phyloP scores from a whole-genome alignment of 495 filamentous ascomycete species.

The Cetradonia linearis region DNA sequence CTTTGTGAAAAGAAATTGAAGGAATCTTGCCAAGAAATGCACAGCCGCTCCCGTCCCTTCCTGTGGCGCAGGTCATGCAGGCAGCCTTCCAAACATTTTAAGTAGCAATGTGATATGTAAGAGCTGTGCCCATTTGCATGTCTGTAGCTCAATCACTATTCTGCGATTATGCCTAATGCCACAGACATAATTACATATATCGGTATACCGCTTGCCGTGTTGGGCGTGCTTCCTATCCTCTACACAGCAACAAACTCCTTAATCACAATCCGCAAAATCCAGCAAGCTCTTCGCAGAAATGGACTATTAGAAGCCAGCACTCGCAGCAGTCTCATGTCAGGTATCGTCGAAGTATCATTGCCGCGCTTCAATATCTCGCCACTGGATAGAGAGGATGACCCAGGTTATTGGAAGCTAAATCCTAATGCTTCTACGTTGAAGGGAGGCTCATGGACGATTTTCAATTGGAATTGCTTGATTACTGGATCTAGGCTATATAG shows the following conservation, averaged over 20 bases:
- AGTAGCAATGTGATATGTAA: background rate
- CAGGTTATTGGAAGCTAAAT: conserved; percentile 47
- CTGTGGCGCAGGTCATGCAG: background rate
- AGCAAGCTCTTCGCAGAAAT: conserved; percentile 43
- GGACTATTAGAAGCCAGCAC: conserved; percentile 43
- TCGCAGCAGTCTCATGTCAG: conserved; percentile 50
- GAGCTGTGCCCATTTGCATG: background rate
- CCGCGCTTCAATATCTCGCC: conserved; percentile 53
- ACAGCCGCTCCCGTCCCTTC: background rate
- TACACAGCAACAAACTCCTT: conserved; percentile 44
- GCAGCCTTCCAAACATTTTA: background rate
- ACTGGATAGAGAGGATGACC: conserved; percentile 40
- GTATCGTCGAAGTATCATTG: conserved; percentile 56
- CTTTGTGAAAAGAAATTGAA: background rate
- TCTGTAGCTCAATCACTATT: background rate
- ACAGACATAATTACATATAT: conserved; percentile 44
- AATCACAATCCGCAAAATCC: conserved; percentile 45
- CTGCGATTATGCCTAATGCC: conserved; percentile 20
- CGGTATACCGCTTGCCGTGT: conserved; percentile 53
- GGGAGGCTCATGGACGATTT: conserved; percentile 52
- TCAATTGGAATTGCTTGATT: conserved; percentile 52
- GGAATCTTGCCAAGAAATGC: background rate
- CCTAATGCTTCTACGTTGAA: conserved; percentile 39
- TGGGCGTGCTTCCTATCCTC: conserved; percentile 58
- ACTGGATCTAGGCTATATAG: conserved; percentile 51